Percentiles rank a stretch among this genome's conserved stretches.
Conservation (phyloP, 2,329 filamentous ascomycete genomes). For the Beauveria australis region DNA sequence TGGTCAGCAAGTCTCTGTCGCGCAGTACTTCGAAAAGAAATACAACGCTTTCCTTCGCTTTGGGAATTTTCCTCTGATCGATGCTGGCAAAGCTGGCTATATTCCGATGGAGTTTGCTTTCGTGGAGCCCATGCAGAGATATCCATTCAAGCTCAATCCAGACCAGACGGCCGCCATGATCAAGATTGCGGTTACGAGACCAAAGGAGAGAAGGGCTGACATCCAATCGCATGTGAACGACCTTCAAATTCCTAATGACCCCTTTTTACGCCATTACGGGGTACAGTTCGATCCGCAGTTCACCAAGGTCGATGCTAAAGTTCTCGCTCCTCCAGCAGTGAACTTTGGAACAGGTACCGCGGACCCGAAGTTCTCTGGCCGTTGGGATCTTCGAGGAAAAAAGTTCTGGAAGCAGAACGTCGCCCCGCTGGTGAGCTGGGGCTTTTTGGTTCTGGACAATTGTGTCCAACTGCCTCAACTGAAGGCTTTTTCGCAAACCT, state of each 20-base stretch:
- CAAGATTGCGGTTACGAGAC: conserved; percentile 79
- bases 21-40: conserved; percentile 46
- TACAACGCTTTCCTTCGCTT: conserved; percentile 44
- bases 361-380: conserved; percentile 59
- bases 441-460: conserved; percentile 57
- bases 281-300: conserved; percentile 59
- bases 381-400: conserved; percentile 82
- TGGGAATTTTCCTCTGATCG: conserved; percentile 46
- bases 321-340: conserved; percentile 65
- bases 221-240: conserved; percentile 51
- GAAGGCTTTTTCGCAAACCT: conserved; percentile 29
- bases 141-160: conserved; percentile 53
- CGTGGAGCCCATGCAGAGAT: conserved; percentile 48
- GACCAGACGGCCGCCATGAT: conserved; percentile 79
- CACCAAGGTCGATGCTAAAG: conserved; percentile 57
- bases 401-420: conserved; percentile 61
- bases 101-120: conserved; percentile 57
- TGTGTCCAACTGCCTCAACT: conserved; percentile 34
- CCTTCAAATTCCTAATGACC: conserved; percentile 61
- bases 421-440: conserved; percentile 62
- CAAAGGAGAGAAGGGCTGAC: conserved; percentile 55
- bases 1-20: conserved; percentile 36
- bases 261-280: conserved; percentile 63
- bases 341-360: conserved; percentile 51
- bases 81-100: conserved; percentile 43